Evolutionary conservation across 108 stramenopile genomes (phyloP), one percentile per base, ranked within the genome.

Genomic region (Schizochytrium sp.): DNA sequence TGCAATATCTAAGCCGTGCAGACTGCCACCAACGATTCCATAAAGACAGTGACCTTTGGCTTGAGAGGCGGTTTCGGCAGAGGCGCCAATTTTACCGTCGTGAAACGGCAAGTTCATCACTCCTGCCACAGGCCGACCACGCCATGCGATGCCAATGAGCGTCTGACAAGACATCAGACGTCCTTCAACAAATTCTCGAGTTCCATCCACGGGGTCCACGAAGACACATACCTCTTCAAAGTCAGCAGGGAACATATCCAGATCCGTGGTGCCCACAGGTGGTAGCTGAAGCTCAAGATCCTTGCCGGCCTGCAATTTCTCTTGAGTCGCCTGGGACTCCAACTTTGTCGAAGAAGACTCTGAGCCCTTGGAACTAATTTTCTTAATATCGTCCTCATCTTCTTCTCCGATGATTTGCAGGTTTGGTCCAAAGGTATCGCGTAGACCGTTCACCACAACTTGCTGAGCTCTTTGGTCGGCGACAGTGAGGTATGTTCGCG

Each of bases 181-280:
- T 41, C 95, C 95, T 83, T 96, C 95, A 17, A 96, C 95, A 89
- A 95, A 96, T 89, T 96, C 96, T 60, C 96, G 92, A 1, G 96
- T 96, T 17, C 96, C 96, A 88, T 96, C 96, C 61, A 96, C 61
- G 4, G 96, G 95, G 92, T 96, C 96, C 49, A 96, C 95, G 90
- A 95, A 96, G 44, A 96, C 47, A 53, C 76, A 83, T 5, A 83
- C 50, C 0, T 83, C 76, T n/a, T 17, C 53, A 10, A 19, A 49
- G 76, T 55, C 47, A 13, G 76, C 76, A 38, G 47, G 50, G 13
- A 55, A 55, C 28, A 40, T 38, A 53, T 49, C 76, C 10, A 69
- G 28, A 55, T 83, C 76, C 5, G 76, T 38, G 28, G 12, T 10
- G 0, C 76, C 76, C 5, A 5, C 28, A 10, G 5, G 5, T 8